Conservation (phyloP, 108 stramenopile species). For the Skeletonema menzelii region DNA sequence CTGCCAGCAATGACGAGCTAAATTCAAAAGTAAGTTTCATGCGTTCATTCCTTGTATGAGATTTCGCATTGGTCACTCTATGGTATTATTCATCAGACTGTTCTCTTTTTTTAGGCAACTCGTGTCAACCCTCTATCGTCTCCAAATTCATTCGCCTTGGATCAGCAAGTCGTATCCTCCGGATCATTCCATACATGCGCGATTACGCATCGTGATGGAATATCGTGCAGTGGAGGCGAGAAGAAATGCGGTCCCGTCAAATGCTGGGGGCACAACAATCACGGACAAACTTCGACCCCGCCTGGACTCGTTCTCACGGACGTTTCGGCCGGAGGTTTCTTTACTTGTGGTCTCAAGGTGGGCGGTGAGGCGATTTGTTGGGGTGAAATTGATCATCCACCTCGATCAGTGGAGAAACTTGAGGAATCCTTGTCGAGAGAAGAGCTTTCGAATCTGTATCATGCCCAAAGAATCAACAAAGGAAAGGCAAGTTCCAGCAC, state of each 20-base stretch:
- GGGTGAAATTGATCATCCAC: slow-evolving; percentile 32
- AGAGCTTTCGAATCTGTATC: not conserved
- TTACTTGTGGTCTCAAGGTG: slow-evolving; percentile 28
- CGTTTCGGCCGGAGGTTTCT: slow-evolving; percentile 26
- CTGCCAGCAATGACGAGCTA: not conserved
- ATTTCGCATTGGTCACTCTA: not conserved
- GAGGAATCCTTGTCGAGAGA: not conserved
- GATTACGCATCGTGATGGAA: slow-evolving; percentile 12
- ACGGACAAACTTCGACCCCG: slow-evolving; percentile 22
- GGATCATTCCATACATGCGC: slow-evolving; percentile 40
- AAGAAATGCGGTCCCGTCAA: slow-evolving; percentile 28
- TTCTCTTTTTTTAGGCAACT: not conserved
- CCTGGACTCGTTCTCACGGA: slow-evolving; percentile 31
- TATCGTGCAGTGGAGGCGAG: slow-evolving; percentile 6
- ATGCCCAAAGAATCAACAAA: slow-evolving; percentile 18
- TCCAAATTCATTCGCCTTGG: not conserved
- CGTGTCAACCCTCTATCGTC: not conserved
- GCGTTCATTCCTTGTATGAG: not conserved
- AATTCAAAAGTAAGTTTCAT: not conserved
- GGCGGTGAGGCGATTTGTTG: slow-evolving; percentile 24
- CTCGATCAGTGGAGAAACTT: not conserved
- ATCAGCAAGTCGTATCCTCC: slow-evolving; percentile 6
- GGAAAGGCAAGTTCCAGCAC: not conserved
- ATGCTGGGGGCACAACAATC: slow-evolving; percentile 36
- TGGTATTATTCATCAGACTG: not conserved